A percentile compares a stretch with the other conserved stretches of the same genome.
Conservation (phyloP, 495 filamentous ascomycete species). For the Chaetomium fimeti region DNA sequence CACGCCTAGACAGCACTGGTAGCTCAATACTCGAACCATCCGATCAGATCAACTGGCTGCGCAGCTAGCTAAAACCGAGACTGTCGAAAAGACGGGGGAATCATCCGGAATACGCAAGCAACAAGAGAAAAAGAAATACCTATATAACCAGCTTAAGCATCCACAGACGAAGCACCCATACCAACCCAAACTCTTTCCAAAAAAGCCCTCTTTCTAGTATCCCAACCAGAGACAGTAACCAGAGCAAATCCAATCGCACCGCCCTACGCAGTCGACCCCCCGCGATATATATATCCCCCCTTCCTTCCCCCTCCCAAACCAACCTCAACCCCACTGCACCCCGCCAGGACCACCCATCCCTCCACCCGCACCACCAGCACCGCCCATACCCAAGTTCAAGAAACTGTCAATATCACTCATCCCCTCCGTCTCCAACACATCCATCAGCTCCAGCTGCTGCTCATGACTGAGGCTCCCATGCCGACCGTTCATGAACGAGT, state of each 20-base stretch:
- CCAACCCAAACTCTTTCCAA: background rate
- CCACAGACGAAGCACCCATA: background rate
- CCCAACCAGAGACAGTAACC: background rate
- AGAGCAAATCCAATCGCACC: too few relatives aligned
- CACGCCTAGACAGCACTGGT: too few relatives aligned
- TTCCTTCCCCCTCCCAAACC: background rate
- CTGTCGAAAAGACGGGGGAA: background rate
- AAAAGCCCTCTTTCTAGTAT: background rate
- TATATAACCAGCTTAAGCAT: background rate
- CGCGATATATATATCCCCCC: too few relatives aligned
- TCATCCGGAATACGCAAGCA: background rate
- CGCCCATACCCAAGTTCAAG: conserved; percentile 44
- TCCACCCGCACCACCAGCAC: background rate
- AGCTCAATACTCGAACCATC: background rate
- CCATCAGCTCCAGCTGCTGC: conserved; percentile 70
- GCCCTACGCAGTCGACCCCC: too few relatives aligned
- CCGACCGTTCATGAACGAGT: conserved; percentile 43
- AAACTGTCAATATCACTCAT: conserved; percentile 61
- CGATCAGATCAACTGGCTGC: background rate
- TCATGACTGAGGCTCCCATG: conserved; percentile 66
- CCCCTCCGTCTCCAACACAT: conserved; percentile 62
- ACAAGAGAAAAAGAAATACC: background rate
- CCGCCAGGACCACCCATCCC: background rate
- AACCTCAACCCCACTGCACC: background rate
- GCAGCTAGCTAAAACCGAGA: background rate